These are phyloP conservation scores for Tuber indicum DNA, from an alignment of 495 filamentous ascomycete genomes.

Conservation along the genomic window DNA sequence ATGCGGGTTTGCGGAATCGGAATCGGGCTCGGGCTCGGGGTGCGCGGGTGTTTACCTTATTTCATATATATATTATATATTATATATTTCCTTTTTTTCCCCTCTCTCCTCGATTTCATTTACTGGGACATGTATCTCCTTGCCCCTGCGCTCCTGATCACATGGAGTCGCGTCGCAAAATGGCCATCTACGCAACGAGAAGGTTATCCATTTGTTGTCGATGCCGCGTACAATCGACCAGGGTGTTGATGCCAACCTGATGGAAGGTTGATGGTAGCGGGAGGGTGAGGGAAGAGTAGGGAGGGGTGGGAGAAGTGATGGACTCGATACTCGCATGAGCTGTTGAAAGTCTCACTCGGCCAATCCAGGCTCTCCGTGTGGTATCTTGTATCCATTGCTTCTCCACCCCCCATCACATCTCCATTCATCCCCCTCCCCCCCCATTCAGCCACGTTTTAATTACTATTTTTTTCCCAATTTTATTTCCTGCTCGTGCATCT, in stretches of 20 bases:
- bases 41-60: background rate
- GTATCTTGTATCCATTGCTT: background rate
- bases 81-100: background rate
- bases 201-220: background rate
- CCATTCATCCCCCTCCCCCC: background rate
- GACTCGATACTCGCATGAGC: conserved; percentile 9
- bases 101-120: background rate
- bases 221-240: background rate
- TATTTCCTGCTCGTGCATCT: conserved; percentile 27
- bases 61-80: background rate
- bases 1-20: conserved; percentile 3
- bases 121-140: background rate
- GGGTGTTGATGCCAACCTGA: background rate
- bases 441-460: background rate
- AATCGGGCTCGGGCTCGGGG: background rate
- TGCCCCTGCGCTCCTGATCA: conserved; percentile 15
- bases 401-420: background rate
- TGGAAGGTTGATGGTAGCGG: background rate
- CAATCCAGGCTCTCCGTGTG: background rate
- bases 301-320: conserved; percentile 2
- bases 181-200: conserved; percentile 5
- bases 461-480: conserved; percentile 19
- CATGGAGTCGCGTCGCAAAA: conserved; percentile 35
- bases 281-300: background rate
- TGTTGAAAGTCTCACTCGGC: conserved; percentile 9